These are phyloP conservation scores for Penicillium thymicola DNA, from an alignment of 2,329 filamentous ascomycete species.

Conservation along the genomic window DNA sequence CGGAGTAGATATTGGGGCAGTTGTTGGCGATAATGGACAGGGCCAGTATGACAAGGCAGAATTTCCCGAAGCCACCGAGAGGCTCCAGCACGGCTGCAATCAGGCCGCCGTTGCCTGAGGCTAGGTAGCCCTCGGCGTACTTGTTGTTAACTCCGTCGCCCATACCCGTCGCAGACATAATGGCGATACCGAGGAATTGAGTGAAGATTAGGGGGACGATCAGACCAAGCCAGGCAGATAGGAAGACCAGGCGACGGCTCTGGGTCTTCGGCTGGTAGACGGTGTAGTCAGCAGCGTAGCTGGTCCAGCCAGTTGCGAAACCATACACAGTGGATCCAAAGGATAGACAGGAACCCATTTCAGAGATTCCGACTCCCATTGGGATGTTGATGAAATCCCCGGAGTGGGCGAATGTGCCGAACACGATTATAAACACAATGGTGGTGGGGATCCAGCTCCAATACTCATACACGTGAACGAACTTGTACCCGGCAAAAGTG, in stretches of 20 bases:
- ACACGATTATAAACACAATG: slow-evolving; percentile 69
- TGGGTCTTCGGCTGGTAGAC: slow-evolving; percentile 69
- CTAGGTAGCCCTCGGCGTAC: slow-evolving; percentile 55
- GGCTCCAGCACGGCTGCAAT: slow-evolving; percentile 62
- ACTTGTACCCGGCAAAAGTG: slow-evolving; percentile 70
- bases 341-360: slow-evolving; percentile 61
- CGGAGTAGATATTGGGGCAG: slow-evolving; percentile 70
- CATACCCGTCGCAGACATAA: slow-evolving; percentile 61
- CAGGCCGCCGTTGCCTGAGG: slow-evolving; percentile 63
- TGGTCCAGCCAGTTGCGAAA: slow-evolving; percentile 70
- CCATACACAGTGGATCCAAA: slow-evolving; percentile 66
- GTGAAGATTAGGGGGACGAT: slow-evolving; percentile 70
- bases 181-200: slow-evolving; percentile 67
- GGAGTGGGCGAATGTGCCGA: slow-evolving; percentile 65
- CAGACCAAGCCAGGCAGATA: slow-evolving; percentile 66
- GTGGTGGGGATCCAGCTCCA: slow-evolving; percentile 71
- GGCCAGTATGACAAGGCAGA: slow-evolving; percentile 65
- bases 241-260: slow-evolving; percentile 61
- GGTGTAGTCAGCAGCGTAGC: slow-evolving; percentile 73
- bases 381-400: slow-evolving; percentile 62
- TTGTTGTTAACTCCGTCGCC: slow-evolving; percentile 51
- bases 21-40: slow-evolving; percentile 68
- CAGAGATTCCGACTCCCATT: slow-evolving; percentile 57
- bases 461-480: slow-evolving; percentile 74
- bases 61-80: slow-evolving; percentile 67